Evolutionary conservation across 257 asterid species (phyloP).

Genomic region (Scutellaria barbata): DNA sequence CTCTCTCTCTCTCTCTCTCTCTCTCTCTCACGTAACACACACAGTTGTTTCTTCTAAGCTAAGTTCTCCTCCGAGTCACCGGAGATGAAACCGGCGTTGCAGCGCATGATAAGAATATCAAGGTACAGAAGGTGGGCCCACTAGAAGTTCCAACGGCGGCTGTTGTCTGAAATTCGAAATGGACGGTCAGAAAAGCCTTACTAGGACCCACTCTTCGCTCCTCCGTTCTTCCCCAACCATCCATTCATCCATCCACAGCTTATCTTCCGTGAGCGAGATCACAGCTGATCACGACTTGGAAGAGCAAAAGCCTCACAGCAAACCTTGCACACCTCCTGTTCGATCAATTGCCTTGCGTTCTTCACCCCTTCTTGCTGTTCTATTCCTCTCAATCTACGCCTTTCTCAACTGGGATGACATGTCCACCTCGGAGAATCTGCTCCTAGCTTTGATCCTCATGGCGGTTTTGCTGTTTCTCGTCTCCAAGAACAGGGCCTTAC

Average conservation of each 20-base stretch:
- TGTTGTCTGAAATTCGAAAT: constrained; percentile 39
- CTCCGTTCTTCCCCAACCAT: constrained; percentile 84
- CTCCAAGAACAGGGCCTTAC: constrained; percentile 49
- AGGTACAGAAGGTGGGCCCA: constrained; percentile 52
- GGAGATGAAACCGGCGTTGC: constrained; percentile 66
- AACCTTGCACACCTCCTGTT: constrained; percentile 47
- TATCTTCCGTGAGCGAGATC: constrained; percentile 67
- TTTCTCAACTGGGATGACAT: constrained; percentile 52
- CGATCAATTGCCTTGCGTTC: constrained; percentile 38
- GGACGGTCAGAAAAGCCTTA: constrained; percentile 74
- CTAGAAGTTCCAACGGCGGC: constrained; percentile 35
- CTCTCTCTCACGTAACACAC: constrained; percentile 13
- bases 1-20: constrained; percentile 24
- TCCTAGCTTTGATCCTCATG: constrained; percentile 56
- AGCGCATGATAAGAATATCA: constrained; percentile 41
- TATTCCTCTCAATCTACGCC: constrained; percentile 51
- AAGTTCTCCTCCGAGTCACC: constrained; percentile 43
- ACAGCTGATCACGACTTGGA: constrained; percentile 63
- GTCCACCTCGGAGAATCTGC: constrained; percentile 70
- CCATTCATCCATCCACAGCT: constrained; percentile 72
- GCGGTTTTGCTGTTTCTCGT: constrained; percentile 62
- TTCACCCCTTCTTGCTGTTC: constrained; percentile 49
- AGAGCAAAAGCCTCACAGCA: constrained; percentile 84
- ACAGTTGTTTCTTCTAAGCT: constrained; percentile 18
- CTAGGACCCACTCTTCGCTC: constrained; percentile 75